Percentiles rank a stretch among this genome's conserved stretches.
phyloP scores from a whole-genome alignment of 1,139 yeast species.

The Casaregolazyma lundiana region DNA sequence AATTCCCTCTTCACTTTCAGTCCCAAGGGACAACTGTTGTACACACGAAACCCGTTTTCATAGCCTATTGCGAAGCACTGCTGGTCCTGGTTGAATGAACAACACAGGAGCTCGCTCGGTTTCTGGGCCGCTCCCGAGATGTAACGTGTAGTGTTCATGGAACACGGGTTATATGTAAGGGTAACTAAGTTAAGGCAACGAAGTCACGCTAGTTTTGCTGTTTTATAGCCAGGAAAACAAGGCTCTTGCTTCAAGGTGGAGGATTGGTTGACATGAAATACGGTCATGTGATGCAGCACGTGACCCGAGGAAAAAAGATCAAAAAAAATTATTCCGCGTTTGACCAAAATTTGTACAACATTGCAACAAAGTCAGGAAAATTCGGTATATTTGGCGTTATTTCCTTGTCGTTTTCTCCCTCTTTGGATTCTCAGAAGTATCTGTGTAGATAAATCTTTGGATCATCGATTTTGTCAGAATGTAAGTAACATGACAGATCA shows the following conservation, averaged over 20 bases:
- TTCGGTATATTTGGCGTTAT: background rate
- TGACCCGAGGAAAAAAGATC: background rate
- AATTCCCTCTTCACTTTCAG: slow-evolving; percentile 59
- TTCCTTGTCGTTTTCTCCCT: background rate
- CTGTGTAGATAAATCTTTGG: too few relatives aligned
- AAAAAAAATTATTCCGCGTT: background rate
- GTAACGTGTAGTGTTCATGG: slow-evolving; percentile 24
- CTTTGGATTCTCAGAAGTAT: too few relatives aligned
- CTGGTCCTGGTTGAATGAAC: slow-evolving; percentile 81
- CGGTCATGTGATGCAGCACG: background rate
- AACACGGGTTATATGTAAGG: background rate
- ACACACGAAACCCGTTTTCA: slow-evolving; percentile 80
- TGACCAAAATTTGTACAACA: too few relatives aligned
- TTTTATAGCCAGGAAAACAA: too few relatives aligned
- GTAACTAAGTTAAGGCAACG: too few relatives aligned
- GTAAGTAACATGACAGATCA: background rate
- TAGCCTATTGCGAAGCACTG: slow-evolving; percentile 85
- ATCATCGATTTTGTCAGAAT: too few relatives aligned
- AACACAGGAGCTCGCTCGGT: slow-evolving; percentile 48
- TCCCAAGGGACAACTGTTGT: slow-evolving; percentile 82
- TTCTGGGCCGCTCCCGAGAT: slow-evolving; percentile 20
- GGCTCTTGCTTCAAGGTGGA: too few relatives aligned
- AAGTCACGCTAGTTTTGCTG: too few relatives aligned
- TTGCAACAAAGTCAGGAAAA: too few relatives aligned
- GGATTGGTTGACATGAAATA: too few relatives aligned